phyloP scores from a whole-genome alignment of 345 rosid species.

The Hibiscus tridactylites region DNA sequence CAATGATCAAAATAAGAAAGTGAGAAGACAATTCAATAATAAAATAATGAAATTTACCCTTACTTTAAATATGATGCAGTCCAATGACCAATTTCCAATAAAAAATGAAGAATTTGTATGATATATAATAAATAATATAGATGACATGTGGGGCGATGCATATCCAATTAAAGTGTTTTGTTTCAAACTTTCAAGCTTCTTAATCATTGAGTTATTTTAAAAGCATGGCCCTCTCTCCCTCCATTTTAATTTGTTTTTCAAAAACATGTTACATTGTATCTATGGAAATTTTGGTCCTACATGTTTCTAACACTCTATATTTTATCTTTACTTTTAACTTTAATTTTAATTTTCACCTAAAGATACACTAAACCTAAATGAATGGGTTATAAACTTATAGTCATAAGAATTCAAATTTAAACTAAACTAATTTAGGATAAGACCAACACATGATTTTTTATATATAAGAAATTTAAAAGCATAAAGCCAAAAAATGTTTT shows the following conservation, averaged over 20 bases:
- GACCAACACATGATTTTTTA: no score
- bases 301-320: not conserved
- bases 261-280: not conserved
- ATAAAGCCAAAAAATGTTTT: no score
- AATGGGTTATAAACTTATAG: no score
- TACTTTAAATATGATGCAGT: not conserved
- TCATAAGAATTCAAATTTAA: no score
- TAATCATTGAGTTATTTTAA: not conserved
- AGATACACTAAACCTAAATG: not conserved
- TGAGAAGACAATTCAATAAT: no score
- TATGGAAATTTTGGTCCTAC: not conserved
- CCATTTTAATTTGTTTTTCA: not conserved
- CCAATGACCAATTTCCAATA: not conserved
- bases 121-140: not conserved
- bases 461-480: no score
- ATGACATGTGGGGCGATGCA: constrained; percentile 1
- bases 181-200: not conserved
- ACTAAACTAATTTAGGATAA: no score
- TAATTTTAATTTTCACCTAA: not conserved
- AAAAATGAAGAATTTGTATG: not conserved
- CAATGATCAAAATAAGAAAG: no score
- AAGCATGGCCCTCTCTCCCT: constrained; percentile 3
- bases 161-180: not conserved
- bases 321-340: not conserved
- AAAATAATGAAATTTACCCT: no score